These are phyloP conservation scores for Ceratocystis variospora DNA, from an alignment of 2,329 filamentous ascomycete genomes.

Conservation along the genomic window DNA sequence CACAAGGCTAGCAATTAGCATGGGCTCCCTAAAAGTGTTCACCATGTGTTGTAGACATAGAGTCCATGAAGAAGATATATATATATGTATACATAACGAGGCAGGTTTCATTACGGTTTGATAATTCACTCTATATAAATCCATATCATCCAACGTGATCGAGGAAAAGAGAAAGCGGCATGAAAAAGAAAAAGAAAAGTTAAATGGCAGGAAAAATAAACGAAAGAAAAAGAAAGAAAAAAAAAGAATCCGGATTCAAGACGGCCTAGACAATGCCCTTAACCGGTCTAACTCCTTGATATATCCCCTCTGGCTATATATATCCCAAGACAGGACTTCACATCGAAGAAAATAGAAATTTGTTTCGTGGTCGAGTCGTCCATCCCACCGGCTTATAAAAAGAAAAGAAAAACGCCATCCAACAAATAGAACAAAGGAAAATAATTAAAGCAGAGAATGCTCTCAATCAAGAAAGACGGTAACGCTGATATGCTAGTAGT, in stretches of 20 bases:
- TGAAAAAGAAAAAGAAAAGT: not conserved
- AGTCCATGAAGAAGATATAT: not conserved
- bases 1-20: too few relatives aligned
- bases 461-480: too few relatives aligned
- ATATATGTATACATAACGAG: not conserved
- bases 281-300: too few relatives aligned
- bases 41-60: too few relatives aligned
- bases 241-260: not conserved
- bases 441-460: too few relatives aligned
- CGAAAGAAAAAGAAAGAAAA: not conserved
- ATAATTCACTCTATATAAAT: not conserved
- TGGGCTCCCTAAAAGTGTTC: too few relatives aligned
- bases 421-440: not conserved
- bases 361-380: not conserved
- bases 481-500: too few relatives aligned
- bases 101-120: not conserved
- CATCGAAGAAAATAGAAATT: too few relatives aligned
- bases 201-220: not conserved
- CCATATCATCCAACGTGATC: not conserved
- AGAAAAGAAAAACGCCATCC: not conserved
- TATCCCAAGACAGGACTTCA: too few relatives aligned
- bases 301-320: too few relatives aligned
- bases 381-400: not conserved
- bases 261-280: not conserved
- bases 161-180: constrained; percentile 4